Percentiles rank a stretch among this genome's conserved stretches.
Conservation (phyloP, 2,329 filamentous ascomycete genomes). For the Cladosporium colombiae region DNA sequence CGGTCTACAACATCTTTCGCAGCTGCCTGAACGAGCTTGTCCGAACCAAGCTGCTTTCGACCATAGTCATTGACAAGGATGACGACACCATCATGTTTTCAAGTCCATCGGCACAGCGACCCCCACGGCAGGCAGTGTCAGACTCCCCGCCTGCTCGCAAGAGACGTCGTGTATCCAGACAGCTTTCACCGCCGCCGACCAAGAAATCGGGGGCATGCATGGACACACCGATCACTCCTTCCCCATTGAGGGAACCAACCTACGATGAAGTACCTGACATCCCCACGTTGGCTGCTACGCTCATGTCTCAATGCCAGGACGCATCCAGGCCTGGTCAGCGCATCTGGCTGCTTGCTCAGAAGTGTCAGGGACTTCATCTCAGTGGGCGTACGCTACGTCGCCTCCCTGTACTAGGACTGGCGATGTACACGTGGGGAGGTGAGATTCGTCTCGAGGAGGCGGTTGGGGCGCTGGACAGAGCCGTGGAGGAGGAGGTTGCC, state of each 20-base stretch:
- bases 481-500: constrained; percentile 39
- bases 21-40: constrained; percentile 50
- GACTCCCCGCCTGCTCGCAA: neutral
- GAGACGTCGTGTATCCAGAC: neutral
- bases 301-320: constrained; percentile 25
- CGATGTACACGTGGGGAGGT: constrained; percentile 41
- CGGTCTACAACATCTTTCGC: constrained; percentile 52
- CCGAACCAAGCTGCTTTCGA: constrained; percentile 40
- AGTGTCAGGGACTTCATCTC: constrained; percentile 36
- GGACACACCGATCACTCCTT: neutral
- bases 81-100: neutral
- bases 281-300: constrained; percentile 36
- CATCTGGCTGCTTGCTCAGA: constrained; percentile 37
- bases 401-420: constrained; percentile 45
- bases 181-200: neutral
- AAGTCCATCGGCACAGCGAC: neutral
- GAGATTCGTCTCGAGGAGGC: constrained; percentile 42
- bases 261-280: constrained; percentile 23
- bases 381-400: constrained; percentile 47
- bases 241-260: neutral
- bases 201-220: neutral
- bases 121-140: neutral
- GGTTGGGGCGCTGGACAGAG: constrained; percentile 40
- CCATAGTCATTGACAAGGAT: neutral
- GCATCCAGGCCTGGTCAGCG: constrained; percentile 31